Evolutionary conservation across 1,139 yeast species (phyloP).

Genomic region (Lodderomyces jiufengensis): DNA sequence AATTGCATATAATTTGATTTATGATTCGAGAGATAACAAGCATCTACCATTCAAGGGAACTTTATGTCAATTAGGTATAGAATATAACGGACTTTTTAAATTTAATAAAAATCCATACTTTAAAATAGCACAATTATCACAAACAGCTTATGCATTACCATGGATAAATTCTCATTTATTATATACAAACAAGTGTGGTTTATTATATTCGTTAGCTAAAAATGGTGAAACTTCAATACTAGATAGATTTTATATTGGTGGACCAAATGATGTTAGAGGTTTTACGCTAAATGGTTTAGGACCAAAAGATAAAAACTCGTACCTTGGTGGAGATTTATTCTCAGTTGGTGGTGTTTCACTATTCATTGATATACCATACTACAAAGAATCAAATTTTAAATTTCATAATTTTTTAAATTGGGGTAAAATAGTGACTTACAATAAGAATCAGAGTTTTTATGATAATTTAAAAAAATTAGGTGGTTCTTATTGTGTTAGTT

Average conservation of each 20-base stretch:
- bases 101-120: constrained; percentile 31
- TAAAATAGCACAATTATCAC: constrained; percentile 48
- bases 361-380: constrained; percentile 61
- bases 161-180: constrained; percentile 33
- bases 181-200: constrained; percentile 49
- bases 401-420: constrained; percentile 69
- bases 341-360: constrained; percentile 68
- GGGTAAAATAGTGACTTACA: constrained; percentile 58
- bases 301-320: constrained; percentile 59
- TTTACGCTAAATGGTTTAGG: constrained; percentile 80
- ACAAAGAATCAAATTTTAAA: constrained; percentile 59
- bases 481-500: constrained; percentile 46
- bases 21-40: constrained; percentile 56
- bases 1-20: constrained; percentile 45
- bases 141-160: constrained; percentile 29
- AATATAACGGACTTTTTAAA: constrained; percentile 47
- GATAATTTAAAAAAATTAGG: constrained; percentile 24
- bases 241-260: constrained; percentile 56
- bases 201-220: constrained; percentile 34
- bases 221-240: constrained; percentile 46
- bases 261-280: constrained; percentile 80
- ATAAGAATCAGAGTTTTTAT: constrained; percentile 20
- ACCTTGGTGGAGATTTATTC: constrained; percentile 81
- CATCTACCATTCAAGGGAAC: constrained; percentile 60
- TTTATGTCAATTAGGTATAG: constrained; percentile 51